Evolutionary conservation across 1,284 basidiomycete genomes (phyloP).

Genomic region (Agroathelia rolfsii): DNA sequence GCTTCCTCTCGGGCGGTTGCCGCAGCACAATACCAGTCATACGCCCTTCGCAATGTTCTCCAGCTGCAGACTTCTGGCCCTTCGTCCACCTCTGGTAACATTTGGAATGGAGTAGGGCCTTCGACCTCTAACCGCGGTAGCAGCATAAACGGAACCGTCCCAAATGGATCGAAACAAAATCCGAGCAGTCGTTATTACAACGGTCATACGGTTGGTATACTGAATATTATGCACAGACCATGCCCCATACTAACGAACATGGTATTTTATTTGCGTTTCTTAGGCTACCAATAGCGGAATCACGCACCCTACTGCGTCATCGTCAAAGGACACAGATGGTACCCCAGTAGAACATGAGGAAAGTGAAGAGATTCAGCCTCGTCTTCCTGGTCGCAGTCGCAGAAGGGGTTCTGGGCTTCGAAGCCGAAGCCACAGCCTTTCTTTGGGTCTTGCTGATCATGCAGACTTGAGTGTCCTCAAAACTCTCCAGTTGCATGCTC

Average conservation of each 20-base stretch:
- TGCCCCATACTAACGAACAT: too few species aligned
- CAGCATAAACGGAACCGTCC: slow-evolving; percentile 38
- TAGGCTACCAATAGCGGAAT: slow-evolving; percentile 8
- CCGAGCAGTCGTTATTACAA: slow-evolving; percentile 59
- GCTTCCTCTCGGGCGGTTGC: slow-evolving; percentile 66
- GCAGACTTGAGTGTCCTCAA: slow-evolving; percentile 46
- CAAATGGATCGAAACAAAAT: slow-evolving; percentile 58
- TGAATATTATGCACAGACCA: too few species aligned
- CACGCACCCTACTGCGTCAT: slow-evolving; percentile 23
- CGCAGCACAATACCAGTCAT: slow-evolving; percentile 56
- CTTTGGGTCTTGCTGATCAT: too few species aligned
- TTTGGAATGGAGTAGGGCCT: slow-evolving; percentile 39
- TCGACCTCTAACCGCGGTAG: slow-evolving; percentile 46
- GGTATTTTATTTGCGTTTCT: slow-evolving; percentile 3
- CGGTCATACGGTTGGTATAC: slow-evolving; percentile 38
- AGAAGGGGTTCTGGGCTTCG: slow-evolving; percentile 29
- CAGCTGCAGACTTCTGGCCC: slow-evolving; percentile 44
- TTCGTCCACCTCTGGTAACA: too few species aligned
- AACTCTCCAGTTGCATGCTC: slow-evolving; percentile 48
- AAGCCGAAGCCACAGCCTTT: slow-evolving; percentile 50
- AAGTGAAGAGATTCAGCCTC: slow-evolving; percentile 35
- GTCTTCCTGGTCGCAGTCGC: slow-evolving; percentile 21
- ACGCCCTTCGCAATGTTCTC: slow-evolving; percentile 64
- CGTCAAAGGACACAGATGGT: slow-evolving; percentile 41
- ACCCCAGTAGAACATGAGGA: slow-evolving; percentile 42